Evolutionary conservation across 2,329 filamentous ascomycete species (phyloP).

Genomic region (Fusarium tupiense): DNA sequence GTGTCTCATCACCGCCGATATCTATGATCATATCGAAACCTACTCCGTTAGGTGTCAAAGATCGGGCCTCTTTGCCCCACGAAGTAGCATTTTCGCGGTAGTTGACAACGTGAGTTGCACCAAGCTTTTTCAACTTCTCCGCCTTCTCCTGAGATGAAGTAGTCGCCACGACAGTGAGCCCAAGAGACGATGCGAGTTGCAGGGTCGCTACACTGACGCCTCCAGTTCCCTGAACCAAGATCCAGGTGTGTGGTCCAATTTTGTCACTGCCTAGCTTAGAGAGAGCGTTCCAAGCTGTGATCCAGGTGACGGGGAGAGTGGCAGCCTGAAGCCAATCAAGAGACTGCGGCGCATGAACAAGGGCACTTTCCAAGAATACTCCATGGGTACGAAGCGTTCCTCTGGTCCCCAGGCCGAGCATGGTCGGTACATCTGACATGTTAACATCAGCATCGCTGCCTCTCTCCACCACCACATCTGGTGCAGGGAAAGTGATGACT

Average conservation of each 20-base stretch:
- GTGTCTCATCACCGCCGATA: slow-evolving; percentile 71
- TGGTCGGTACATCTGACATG: slow-evolving; percentile 49
- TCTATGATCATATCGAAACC: slow-evolving; percentile 73
- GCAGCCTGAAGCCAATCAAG: slow-evolving; percentile 52
- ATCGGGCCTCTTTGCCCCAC: slow-evolving; percentile 68
- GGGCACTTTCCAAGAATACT: slow-evolving; percentile 65
- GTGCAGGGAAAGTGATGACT: slow-evolving; percentile 60
- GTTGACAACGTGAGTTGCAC: slow-evolving; percentile 69
- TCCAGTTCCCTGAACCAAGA: slow-evolving; percentile 53
- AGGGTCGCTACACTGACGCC: slow-evolving; percentile 52
- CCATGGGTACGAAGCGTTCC: slow-evolving; percentile 68
- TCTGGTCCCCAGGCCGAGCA: slow-evolving; percentile 66
- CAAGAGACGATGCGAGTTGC: slow-evolving; percentile 58
- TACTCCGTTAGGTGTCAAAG: slow-evolving; percentile 53
- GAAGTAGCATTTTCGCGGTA: slow-evolving; percentile 63
- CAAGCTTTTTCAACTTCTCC: slow-evolving; percentile 61
- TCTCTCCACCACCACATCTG: slow-evolving; percentile 6
- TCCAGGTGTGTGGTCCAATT: slow-evolving; percentile 49
- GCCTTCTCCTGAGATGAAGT: slow-evolving; percentile 66
- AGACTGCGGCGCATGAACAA: slow-evolving; percentile 61
- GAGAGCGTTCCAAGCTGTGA: slow-evolving; percentile 63
- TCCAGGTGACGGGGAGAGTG: slow-evolving; percentile 58
- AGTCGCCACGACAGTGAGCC: slow-evolving; percentile 66
- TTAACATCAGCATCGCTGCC: slow-evolving; percentile 40
- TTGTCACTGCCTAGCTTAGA: slow-evolving; percentile 56